phyloP scores from a whole-genome alignment of 306 rosid genomes.

The Pyrus betulifolia region DNA sequence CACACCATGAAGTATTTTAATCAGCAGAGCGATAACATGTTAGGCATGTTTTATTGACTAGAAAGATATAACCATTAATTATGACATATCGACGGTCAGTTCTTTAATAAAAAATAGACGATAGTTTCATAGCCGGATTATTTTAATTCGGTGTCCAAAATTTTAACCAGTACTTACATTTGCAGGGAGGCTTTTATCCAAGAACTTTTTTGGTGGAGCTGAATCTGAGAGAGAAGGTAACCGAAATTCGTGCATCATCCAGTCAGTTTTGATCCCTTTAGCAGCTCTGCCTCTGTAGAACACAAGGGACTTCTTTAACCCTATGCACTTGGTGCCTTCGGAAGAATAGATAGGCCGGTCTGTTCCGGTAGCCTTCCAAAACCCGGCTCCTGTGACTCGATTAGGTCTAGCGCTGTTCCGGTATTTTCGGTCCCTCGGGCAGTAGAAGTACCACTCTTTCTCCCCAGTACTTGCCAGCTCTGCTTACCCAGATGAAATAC shows the following conservation, averaged over 20 bases:
- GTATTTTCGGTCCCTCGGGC: slow-evolving; percentile 73
- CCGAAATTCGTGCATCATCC: slow-evolving; percentile 96
- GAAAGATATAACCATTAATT: not conserved
- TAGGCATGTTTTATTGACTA: not conserved
- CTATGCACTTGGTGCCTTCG: slow-evolving; percentile 55
- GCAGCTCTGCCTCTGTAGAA: slow-evolving; percentile 81
- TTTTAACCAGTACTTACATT: slow-evolving; percentile 29
- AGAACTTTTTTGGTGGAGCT: slow-evolving; percentile 29
- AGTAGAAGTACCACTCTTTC: slow-evolving; percentile 80
- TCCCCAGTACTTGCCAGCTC: slow-evolving; percentile 60
- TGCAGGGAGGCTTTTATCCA: slow-evolving; percentile 45
- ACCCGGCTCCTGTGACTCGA: slow-evolving; percentile 68
- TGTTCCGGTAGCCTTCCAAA: slow-evolving; percentile 90
- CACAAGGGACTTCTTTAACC: slow-evolving; percentile 79
- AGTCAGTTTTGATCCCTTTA: slow-evolving; percentile 69
- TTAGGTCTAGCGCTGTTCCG: slow-evolving; percentile 70
- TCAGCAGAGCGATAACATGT: not conserved
- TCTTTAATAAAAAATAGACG: not conserved
- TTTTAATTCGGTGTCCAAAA: not conserved
- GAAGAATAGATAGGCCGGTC: slow-evolving; percentile 71
- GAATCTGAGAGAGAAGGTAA: slow-evolving; percentile 39
- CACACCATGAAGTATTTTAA: not conserved
- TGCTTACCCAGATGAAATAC: slow-evolving; percentile 16
- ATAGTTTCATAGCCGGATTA: too few species aligned
- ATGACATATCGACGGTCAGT: not conserved